A percentile compares a stretch with the other conserved stretches of the same genome.
phyloP scores from a whole-genome alignment of 495 filamentous ascomycete species.

The Tetracladium setigerum region DNA sequence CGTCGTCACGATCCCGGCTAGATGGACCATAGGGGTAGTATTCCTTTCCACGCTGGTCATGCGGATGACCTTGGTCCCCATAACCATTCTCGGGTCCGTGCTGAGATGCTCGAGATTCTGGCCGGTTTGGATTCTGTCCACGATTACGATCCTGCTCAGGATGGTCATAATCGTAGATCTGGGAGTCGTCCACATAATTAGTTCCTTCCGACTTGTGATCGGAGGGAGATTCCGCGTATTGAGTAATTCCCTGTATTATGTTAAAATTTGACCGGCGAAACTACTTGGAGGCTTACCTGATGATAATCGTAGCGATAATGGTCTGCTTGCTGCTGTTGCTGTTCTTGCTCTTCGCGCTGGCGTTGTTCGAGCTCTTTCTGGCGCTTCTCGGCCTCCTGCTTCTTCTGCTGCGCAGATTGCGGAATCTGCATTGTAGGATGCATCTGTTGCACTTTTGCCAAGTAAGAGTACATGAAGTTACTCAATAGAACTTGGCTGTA shows the following conservation, averaged over 20 bases:
- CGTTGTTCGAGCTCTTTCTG: conserved; percentile 57
- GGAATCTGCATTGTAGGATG: conserved; percentile 85
- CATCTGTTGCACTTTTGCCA: conserved; percentile 98
- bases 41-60: conserved; percentile 17
- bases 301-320: conserved; percentile 40
- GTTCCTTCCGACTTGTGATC: conserved; percentile 34
- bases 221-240: conserved; percentile 16
- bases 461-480: conserved; percentile 99
- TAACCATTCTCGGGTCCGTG: conserved; percentile 42
- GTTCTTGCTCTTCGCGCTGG: conserved; percentile 27
- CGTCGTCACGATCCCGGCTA: conserved; percentile 7
- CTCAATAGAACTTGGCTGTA: conserved; percentile 95
- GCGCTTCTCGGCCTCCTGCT: conserved; percentile 52
- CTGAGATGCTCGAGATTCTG: conserved; percentile 45
- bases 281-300: conserved; percentile 26
- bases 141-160: conserved; percentile 33
- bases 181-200: conserved; percentile 47
- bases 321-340: conserved; percentile 34
- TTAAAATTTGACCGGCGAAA: not conserved
- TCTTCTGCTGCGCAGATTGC: conserved; percentile 54
- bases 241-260: conserved; percentile 14
- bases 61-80: conserved; percentile 18
- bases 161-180: conserved; percentile 50
- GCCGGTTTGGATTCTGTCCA: conserved; percentile 36
- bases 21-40: conserved; percentile 17